A percentile compares a stretch with the other conserved stretches of the same genome.
Evolutionary conservation across 2,329 filamentous ascomycete genomes (phyloP).

Genomic region (Bisporella sp.): DNA sequence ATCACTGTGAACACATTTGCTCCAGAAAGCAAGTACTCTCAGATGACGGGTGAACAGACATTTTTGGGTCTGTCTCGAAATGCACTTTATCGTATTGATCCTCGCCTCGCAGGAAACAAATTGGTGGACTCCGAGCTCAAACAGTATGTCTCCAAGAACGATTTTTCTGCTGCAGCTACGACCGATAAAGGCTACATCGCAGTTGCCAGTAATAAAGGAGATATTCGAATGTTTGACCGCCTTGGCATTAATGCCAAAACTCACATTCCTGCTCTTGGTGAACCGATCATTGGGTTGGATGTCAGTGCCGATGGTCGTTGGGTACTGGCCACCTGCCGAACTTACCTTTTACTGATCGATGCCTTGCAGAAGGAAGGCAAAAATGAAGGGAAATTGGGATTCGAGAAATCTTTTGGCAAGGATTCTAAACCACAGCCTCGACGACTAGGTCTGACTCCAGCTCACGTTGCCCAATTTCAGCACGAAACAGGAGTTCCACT

Average conservation of each 20-base stretch:
- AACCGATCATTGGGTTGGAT: constrained; percentile 90
- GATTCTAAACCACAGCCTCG: constrained; percentile 90
- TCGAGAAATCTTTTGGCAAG: constrained; percentile 87
- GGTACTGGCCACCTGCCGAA: constrained; percentile 89
- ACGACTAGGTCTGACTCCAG: constrained; percentile 79
- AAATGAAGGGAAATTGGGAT: constrained; percentile 96
- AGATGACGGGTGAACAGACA: constrained; percentile 92
- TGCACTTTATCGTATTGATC: constrained; percentile 88
- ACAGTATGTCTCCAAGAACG: constrained; percentile 94
- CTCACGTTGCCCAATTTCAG: constrained; percentile 94
- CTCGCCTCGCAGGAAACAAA: constrained; percentile 83
- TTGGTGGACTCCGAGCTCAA: constrained; percentile 89
- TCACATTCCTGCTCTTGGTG: constrained; percentile 88
- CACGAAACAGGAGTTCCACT: constrained; percentile 87
- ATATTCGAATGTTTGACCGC: constrained; percentile 92
- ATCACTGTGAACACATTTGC: constrained; percentile 89
- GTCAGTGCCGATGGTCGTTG: constrained; percentile 93
- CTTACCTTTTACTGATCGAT: constrained; percentile 91
- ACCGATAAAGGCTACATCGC: constrained; percentile 97
- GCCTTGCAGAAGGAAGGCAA: constrained; percentile 86
- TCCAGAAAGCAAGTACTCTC: constrained; percentile 95
- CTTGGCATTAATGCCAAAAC: constrained; percentile 97
- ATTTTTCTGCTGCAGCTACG: constrained; percentile 89
- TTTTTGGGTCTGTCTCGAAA: constrained; percentile 93
- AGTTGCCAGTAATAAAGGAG: constrained; percentile 95